Evolutionary conservation across 2,329 filamentous ascomycete species (phyloP).

Genomic region (Venturia asperata): DNA sequence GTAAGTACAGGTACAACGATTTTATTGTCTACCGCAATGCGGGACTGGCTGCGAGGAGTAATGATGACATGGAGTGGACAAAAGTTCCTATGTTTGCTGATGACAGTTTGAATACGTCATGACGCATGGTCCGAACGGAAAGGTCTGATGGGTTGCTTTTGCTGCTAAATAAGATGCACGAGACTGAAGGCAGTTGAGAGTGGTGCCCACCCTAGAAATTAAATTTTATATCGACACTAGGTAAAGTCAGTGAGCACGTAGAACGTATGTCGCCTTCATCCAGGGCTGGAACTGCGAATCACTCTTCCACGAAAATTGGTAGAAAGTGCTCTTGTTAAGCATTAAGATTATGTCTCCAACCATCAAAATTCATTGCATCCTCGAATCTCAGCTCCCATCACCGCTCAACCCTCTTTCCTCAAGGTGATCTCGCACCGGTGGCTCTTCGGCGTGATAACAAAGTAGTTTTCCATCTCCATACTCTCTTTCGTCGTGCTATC

Average conservation of each 20-base stretch:
- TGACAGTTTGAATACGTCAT: not conserved
- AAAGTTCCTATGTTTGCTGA: not conserved
- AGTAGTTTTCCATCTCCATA: constrained; percentile 19
- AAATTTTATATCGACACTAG: too few species aligned
- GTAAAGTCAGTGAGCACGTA: too few species aligned
- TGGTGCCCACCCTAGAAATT: too few species aligned
- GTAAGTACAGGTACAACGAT: not conserved
- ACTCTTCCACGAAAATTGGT: too few species aligned
- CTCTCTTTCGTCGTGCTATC: constrained; percentile 16
- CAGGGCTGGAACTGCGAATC: too few species aligned
- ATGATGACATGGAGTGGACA: not conserved
- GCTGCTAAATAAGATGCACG: too few species aligned
- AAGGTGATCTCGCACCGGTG: constrained; percentile 16
- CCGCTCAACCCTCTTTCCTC: not conserved
- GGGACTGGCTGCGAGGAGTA: not conserved
- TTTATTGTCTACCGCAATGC: not conserved
- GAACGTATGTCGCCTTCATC: too few species aligned
- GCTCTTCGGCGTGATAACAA: constrained; percentile 18
- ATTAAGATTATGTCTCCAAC: too few species aligned
- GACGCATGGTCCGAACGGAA: not conserved
- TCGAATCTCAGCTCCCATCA: not conserved
- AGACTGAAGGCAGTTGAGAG: too few species aligned
- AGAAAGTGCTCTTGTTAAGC: too few species aligned
- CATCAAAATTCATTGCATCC: not conserved
- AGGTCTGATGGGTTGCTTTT: not conserved